Evolutionary conservation across 495 filamentous ascomycete genomes (phyloP), one percentile per base, ranked within the genome.

Genomic region (Aspergillus coremiiformis): DNA sequence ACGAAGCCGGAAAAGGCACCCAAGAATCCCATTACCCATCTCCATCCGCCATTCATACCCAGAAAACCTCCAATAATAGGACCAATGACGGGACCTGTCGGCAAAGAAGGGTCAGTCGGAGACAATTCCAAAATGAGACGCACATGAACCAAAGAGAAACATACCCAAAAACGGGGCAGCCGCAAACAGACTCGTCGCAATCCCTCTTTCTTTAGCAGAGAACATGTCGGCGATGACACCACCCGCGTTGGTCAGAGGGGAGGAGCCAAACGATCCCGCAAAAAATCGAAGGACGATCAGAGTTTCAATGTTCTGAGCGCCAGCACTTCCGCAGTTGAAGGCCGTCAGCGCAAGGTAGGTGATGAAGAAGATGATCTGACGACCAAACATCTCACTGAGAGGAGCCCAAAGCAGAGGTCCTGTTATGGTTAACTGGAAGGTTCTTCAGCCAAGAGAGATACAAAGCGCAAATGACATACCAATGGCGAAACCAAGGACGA

Each of bases 201-300:
- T 54, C 42, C 86, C 86, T 56, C 86, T 71, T 58, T 88, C 67
- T 51, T 66, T 70, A 4, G 80, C 79, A 9, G 70, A 57, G 58
- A 89, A 89, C 77, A 89, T 84, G 56, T 90, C 84, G 26, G 85
- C 82, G 56, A 89, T 86, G 29, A 88, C 80, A 60, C 85, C 85
- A 52, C 85, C 84, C 15, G 83, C 74, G 62, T 88, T 90, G 22
- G 84, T 87, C 49, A 90, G 58, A 24, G 84, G 80, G 1, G 84
- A 85, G 2, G 83, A 82, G 24, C 88, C 88, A 63, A 89, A 87
- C n/a, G 85, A 74, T 46, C 88, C 85, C 22, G 83, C 85, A 47
- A 90, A 83, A 75, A 90, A 89, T 20, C 88, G 84, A 23, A 90
- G 76, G 54, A 90, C 78, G 45, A 90, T 69, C 1, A 93, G 69